Conservation (phyloP, 2,329 filamentous ascomycete species). For the Diaporthe caulivora region DNA sequence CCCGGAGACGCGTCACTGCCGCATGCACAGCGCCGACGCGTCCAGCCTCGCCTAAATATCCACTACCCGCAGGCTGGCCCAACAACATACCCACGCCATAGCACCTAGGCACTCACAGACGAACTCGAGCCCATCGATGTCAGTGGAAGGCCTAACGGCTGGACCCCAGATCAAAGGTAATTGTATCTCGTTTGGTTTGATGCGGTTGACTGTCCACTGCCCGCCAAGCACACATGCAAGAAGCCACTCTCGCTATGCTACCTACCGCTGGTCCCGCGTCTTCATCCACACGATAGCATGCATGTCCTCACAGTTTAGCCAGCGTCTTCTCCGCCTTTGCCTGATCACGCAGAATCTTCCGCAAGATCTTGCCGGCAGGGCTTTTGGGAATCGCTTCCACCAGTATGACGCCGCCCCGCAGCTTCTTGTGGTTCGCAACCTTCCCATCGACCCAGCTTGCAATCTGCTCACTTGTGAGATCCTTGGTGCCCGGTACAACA, state of each 20-base stretch:
- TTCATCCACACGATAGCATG: neutral
- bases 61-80: neutral
- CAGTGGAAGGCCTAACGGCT: neutral
- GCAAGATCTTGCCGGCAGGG: slow-evolving; percentile 73
- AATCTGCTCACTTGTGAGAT: slow-evolving; percentile 41
- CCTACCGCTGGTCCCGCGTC: neutral
- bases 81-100: neutral
- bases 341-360: slow-evolving; percentile 65
- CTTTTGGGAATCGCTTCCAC: slow-evolving; percentile 72
- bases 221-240: neutral
- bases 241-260: neutral
- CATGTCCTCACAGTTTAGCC: slow-evolving; percentile 41
- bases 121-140: neutral
- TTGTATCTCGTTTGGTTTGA: neutral
- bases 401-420: slow-evolving; percentile 58
- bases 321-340: slow-evolving; percentile 49
- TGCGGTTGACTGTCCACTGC: neutral
- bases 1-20: slow-evolving; percentile 25
- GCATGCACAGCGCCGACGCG: slow-evolving; percentile 14
- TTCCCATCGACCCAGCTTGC: slow-evolving; percentile 44
- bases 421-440: slow-evolving; percentile 46
- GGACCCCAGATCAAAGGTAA: neutral
- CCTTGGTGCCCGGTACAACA: slow-evolving; percentile 42
- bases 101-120: neutral
- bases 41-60: neutral